phyloP scores from a whole-genome alignment of 2,329 filamentous ascomycete species.

The Sclerotinia spermophila region DNA sequence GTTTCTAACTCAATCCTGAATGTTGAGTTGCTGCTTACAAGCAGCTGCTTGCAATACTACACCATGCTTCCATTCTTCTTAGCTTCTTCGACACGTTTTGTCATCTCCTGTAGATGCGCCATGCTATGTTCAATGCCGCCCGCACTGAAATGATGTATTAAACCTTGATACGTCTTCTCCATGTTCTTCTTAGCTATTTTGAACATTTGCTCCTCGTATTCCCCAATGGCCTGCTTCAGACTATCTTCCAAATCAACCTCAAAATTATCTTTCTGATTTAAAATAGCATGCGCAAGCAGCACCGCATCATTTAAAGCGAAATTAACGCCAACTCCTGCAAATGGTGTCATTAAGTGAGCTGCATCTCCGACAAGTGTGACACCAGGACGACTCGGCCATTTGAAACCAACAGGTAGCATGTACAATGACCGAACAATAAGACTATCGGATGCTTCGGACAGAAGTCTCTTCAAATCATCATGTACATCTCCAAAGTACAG shows the following conservation, averaged over 20 bases:
- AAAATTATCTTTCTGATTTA: slow-evolving; percentile 23
- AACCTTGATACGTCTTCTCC: slow-evolving; percentile 25
- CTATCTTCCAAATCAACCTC: slow-evolving; percentile 3
- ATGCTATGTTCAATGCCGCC: slow-evolving; percentile 18
- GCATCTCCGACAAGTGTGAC: slow-evolving; percentile 49
- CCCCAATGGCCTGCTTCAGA: slow-evolving; percentile 22
- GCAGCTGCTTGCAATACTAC: neutral
- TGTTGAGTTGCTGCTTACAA: neutral
- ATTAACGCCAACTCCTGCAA: slow-evolving; percentile 49
- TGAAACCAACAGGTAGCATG: slow-evolving; percentile 38
- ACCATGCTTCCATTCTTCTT: neutral
- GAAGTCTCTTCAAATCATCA: slow-evolving; percentile 25
- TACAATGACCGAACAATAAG: slow-evolving; percentile 26
- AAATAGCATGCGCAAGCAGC: slow-evolving; percentile 40
- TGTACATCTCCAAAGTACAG: slow-evolving; percentile 26
- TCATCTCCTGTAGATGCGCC: neutral
- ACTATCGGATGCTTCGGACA: slow-evolving; percentile 23
- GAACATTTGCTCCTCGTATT: slow-evolving; percentile 30
- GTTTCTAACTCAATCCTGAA: neutral
- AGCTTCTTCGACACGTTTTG: neutral
- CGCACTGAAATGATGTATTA: slow-evolving; percentile 27
- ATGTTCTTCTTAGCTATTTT: slow-evolving; percentile 24
- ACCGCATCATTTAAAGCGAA: slow-evolving; percentile 45
- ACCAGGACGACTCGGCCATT: slow-evolving; percentile 36
- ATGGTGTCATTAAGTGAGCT: slow-evolving; percentile 48